Evolutionary conservation across 805 yeast genomes (phyloP).

Genomic region (Lipomyces chichibuensis): DNA sequence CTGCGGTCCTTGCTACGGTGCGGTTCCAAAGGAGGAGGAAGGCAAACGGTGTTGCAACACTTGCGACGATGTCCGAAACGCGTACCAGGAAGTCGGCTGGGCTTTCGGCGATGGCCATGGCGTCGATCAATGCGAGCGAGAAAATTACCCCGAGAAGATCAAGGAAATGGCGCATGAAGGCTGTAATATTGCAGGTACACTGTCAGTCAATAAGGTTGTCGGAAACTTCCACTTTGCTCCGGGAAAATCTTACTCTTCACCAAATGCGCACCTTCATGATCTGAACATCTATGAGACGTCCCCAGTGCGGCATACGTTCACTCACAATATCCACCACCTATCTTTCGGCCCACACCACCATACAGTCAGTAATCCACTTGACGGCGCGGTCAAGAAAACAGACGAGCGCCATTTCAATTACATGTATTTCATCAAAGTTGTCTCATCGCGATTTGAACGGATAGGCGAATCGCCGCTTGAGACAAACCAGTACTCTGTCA

Average conservation of each 20-base stretch:
- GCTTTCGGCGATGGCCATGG: slow-evolving; percentile 86
- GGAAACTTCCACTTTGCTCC: slow-evolving; percentile 97
- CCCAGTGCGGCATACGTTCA: slow-evolving; percentile 65
- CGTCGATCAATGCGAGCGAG: slow-evolving; percentile 86
- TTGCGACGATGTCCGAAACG: slow-evolving; percentile 77
- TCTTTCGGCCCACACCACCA: slow-evolving; percentile 66
- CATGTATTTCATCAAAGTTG: slow-evolving; percentile 85
- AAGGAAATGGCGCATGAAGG: slow-evolving; percentile 73
- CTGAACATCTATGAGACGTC: slow-evolving; percentile 64
- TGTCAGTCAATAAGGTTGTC: slow-evolving; percentile 78
- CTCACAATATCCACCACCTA: slow-evolving; percentile 77
- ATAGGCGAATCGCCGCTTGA: slow-evolving; percentile 57
- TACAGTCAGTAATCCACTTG: slow-evolving; percentile 49
- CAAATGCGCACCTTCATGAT: slow-evolving; percentile 77
- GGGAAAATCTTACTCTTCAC: slow-evolving; percentile 70
- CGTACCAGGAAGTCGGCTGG: slow-evolving; percentile 81
- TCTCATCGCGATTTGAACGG: slow-evolving; percentile 81
- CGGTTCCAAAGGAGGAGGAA: slow-evolving; percentile 61
- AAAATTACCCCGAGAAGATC: slow-evolving; percentile 75
- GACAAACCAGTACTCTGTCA: slow-evolving; percentile 88
- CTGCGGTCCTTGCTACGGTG: slow-evolving; percentile 94
- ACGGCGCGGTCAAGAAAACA: slow-evolving; percentile 56
- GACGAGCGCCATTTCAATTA: slow-evolving; percentile 53
- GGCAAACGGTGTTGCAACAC: slow-evolving; percentile 72
- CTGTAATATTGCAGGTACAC: slow-evolving; percentile 80